Evolutionary conservation across 495 filamentous ascomycete genomes (phyloP), one percentile per base, ranked within the genome.

Genomic region (Aspergillus coremiiformis): DNA sequence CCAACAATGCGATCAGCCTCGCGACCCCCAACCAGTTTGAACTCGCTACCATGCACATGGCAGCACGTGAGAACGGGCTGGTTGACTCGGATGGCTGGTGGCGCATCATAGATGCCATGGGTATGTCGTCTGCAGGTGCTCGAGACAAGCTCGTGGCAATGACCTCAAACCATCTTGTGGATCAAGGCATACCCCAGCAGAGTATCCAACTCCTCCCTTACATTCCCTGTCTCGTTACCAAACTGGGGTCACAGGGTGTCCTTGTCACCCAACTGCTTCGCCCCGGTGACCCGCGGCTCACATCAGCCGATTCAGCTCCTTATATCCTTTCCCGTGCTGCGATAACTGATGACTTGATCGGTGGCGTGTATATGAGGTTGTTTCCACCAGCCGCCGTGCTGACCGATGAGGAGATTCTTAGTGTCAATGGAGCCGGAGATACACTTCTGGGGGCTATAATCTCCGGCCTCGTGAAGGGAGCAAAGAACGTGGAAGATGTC

Each of bases 351-450:
- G 76, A 74, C 17, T 58, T 72, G 0, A 73, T 95, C 5, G 89
- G 86, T 4, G 90, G 90, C 0, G 78, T 95, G 15, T 95, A 94
- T 58, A 87, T 96, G 83, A 74, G 87, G 33, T 64, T 91, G 20
- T 93, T 89, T 66, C 79, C 84, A 0, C 73, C 86, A 12, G 77
- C 76, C 2, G 83, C 87, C 67, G 63, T 69, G n/a, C 70, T 95
- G 1, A 46, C 55, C 10, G 57, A 69, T 0, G 65, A 77, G 14
- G 79, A 89, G 24, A 74, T 95, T 4, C 83, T 92, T 11, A 92
- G 87, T 55, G 93, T 96, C 11, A 98, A 96, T 63, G 93, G 91
- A 0, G 90, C 89, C 0, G 93, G 93, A 5, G 93, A 98, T 69
- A 97, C 93, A 0, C 88, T 96, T 56, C 70, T 93, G 2, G 93